These are phyloP conservation scores for Tolypocladium cylindrosporum DNA, from an alignment of 2,329 filamentous ascomycete genomes.

Conservation along the genomic window DNA sequence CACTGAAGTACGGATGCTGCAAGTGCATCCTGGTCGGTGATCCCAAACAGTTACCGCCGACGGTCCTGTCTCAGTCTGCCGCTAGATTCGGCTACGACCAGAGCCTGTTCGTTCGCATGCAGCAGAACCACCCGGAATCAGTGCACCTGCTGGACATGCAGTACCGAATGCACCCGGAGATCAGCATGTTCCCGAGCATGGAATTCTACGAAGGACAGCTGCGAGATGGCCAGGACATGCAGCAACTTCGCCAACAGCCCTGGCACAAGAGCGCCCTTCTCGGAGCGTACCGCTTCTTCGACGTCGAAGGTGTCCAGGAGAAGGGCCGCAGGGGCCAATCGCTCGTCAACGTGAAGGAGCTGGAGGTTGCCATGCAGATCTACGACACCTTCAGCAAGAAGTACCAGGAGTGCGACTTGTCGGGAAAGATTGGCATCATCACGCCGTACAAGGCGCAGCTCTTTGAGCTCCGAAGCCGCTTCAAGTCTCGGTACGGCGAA, in stretches of 20 bases:
- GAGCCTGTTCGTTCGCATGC: conserved; percentile 97
- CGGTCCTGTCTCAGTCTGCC: conserved; percentile 87
- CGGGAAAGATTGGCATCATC: conserved; percentile 87
- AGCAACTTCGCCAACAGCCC: conserved; percentile 58
- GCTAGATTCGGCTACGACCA: conserved; percentile 93
- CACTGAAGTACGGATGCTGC: conserved; percentile 90
- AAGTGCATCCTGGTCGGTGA: conserved; percentile 97
- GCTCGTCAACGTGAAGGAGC: conserved; percentile 77
- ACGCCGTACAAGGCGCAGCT: conserved; percentile 96
- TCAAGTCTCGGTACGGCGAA: conserved; percentile 63
- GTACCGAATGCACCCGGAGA: conserved; percentile 98
- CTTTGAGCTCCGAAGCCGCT: conserved; percentile 65
- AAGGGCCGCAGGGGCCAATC: conserved; percentile 78
- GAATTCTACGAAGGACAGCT: conserved; percentile 89
- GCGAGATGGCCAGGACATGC: conserved; percentile 79
- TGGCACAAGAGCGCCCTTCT: conserved; percentile 81
- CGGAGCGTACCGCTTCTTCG: conserved; percentile 93
- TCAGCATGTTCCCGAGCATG: conserved; percentile 79
- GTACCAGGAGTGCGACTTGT: conserved; percentile 58
- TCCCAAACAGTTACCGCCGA: conserved; percentile 92
- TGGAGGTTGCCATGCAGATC: conserved; percentile 76
- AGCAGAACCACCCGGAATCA: conserved; percentile 77
- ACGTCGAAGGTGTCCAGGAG: conserved; percentile 81
- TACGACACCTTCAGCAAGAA: conserved; percentile 72
- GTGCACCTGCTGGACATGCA: conserved; percentile 95